phyloP scores from a whole-genome alignment of 2,329 filamentous ascomycete genomes.

The Trichoderma atroviride region DNA sequence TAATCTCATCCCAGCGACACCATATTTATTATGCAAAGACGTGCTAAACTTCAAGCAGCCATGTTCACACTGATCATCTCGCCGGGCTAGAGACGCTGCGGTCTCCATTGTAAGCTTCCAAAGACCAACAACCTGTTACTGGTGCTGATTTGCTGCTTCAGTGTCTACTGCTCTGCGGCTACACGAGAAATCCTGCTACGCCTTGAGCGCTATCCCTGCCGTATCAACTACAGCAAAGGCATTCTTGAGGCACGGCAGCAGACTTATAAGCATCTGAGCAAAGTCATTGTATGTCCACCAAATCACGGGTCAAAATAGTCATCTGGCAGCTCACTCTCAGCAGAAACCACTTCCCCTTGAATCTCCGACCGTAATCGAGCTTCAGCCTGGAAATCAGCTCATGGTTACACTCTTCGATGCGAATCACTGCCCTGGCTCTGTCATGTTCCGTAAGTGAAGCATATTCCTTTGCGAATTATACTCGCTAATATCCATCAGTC shows the following conservation, averaged over 20 bases:
- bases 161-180: slow-evolving; percentile 84
- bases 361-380: slow-evolving; percentile 75
- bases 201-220: slow-evolving; percentile 76
- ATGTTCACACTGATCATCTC: slow-evolving; percentile 91
- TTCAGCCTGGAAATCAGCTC: slow-evolving; percentile 68
- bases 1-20: neutral
- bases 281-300: slow-evolving; percentile 58
- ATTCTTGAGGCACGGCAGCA: slow-evolving; percentile 74
- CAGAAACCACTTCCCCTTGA: slow-evolving; percentile 80
- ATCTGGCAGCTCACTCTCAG: neutral
- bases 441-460: slow-evolving; percentile 72
- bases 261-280: slow-evolving; percentile 75
- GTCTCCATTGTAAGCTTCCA: slow-evolving; percentile 65
- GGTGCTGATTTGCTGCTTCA: slow-evolving; percentile 33
- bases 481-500: slow-evolving; percentile 43
- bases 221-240: slow-evolving; percentile 78
- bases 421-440: slow-evolving; percentile 87
- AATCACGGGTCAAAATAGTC: too few relatives aligned
- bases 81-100: slow-evolving; percentile 75
- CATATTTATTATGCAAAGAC: neutral
- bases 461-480: neutral
- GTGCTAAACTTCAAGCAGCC: slow-evolving; percentile 50
- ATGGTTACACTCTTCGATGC: slow-evolving; percentile 86
- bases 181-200: slow-evolving; percentile 80
- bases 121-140: neutral